A percentile compares a stretch with the other conserved stretches of the same genome.
Conservation (phyloP, 75 land plant species). For the Pinus taeda region DNA sequence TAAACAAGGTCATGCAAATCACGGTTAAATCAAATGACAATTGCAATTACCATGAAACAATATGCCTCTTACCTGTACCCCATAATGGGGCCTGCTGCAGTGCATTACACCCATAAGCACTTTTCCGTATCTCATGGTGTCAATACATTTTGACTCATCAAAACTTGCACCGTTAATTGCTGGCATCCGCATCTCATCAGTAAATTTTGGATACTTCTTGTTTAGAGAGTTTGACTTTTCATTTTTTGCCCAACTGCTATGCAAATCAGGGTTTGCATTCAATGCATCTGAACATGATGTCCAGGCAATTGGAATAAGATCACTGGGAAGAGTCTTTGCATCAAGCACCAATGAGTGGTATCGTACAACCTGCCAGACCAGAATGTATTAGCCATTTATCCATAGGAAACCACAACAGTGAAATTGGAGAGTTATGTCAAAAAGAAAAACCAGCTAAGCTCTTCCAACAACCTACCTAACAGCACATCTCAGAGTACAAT, state of each 20-base stretch:
- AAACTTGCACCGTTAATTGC: not conserved
- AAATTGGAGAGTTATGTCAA: not conserved
- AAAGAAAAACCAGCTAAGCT: not conserved
- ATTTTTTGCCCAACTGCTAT: conserved; percentile 4
- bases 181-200: not conserved
- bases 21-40: not conserved
- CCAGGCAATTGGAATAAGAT: conserved; percentile 94
- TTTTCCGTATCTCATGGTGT: conserved; percentile 5
- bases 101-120: conserved; percentile 92
- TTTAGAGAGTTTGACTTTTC: not conserved
- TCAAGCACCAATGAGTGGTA: conserved; percentile 94
- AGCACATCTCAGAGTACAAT: not conserved
- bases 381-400: not conserved
- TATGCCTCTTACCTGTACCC: conserved; percentile 72
- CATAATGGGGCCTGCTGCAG: conserved; percentile 82
- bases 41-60: not conserved
- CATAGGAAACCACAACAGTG: not conserved
- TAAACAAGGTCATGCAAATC: conserved; percentile 2
- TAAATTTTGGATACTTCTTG: not conserved
- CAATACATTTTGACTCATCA: conserved; percentile 4
- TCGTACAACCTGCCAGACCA: conserved; percentile 78
- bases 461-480: not conserved
- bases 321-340: conserved; percentile 64
- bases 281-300: conserved; percentile 36
- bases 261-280: conserved; percentile 5